Percentiles rank a stretch among this genome's conserved stretches.
phyloP scores from a whole-genome alignment of 2,329 filamentous ascomycete species.

The Ophiocordyceps australis region DNA sequence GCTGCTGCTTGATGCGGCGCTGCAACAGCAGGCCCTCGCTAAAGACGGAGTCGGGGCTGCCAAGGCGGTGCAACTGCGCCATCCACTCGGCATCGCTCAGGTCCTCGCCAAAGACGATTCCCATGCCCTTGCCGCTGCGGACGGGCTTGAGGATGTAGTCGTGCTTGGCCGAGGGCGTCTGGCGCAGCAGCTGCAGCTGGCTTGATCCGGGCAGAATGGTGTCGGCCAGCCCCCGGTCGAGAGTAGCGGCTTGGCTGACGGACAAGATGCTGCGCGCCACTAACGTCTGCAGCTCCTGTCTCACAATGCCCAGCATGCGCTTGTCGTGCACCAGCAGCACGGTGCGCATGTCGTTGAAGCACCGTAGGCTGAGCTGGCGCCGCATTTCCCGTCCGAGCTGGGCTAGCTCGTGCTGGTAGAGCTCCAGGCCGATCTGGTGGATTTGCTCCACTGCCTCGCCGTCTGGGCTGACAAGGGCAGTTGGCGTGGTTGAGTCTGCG shows the following conservation, averaged over 20 bases:
- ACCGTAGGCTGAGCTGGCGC: conserved; percentile 15
- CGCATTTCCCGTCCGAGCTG: conserved; percentile 12
- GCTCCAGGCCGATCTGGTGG: conserved; percentile 17
- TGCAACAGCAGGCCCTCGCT: conserved; percentile 10
- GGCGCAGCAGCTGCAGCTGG: conserved; percentile 5
- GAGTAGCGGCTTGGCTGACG: conserved; percentile 6
- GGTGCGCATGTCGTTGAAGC: conserved; percentile 21
- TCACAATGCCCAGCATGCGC: conserved; percentile 20
- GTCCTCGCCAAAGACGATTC: conserved; percentile 20
- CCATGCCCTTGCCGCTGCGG: conserved; percentile 17
- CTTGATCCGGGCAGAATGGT: conserved; percentile 14
- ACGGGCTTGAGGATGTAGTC: conserved; percentile 18
- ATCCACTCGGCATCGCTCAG: conserved; percentile 11
- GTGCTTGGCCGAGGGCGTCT: conserved; percentile 5
- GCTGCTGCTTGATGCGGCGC: conserved; percentile 9
- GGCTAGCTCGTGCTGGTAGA: conserved; percentile 18
- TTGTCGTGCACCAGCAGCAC: conserved; percentile 22
- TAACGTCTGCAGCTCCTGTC: conserved; percentile 13
- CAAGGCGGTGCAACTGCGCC: conserved; percentile 5
- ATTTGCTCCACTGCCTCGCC: conserved; percentile 14
- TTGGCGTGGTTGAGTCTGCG: background rate
- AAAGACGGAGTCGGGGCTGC: conserved; percentile 1
- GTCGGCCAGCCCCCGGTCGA: conserved; percentile 12
- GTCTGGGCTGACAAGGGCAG: conserved; percentile 3
- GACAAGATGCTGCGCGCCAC: conserved; percentile 9